Base-by-base conservation (phyloP, 176 grass and related monocot genomes). In the Calamus simplicifolius region DNA sequence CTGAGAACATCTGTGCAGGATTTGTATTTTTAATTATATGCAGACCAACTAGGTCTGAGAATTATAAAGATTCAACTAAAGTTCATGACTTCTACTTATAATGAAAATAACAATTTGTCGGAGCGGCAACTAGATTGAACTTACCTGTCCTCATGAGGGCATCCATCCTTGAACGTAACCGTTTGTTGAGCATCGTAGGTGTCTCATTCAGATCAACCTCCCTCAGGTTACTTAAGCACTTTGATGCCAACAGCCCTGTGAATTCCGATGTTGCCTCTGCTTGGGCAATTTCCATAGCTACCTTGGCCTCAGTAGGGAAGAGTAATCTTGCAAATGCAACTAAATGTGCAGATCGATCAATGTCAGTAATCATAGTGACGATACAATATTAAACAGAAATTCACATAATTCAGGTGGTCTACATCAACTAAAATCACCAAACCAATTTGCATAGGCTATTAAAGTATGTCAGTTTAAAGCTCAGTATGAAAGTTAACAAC, bases 171-270 rank as follows among this genome's bases (percentile, higher is more conserved):
- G 80, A 69, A 57, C 79, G 87, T 5, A 98, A 76, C 53, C 88
- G 85, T 66, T 92, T 85, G 75, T 92, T 98, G 75, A 82, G 81
- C 71, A 62, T 83, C 56, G 54, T 15, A 48, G 94, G 94, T 48
- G 94, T 98, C 63, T 98, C 94, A 50, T 98, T 98, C 27, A 93
- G 70, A 76, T 98, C 94, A 0, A 98, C 94, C 60, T 98, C 94
- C 74, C 78, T 89, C 48, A 98, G 75, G 73, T 78, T 89, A 78
- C 76, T 75, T 30, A 73, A 77, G 57, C 71, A 85, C 29, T 58
- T 75, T 59, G 84, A 25, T 57, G 57, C 65, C 64, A 61, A 6
- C 63, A 92, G 56, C 60, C 67, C 73, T 3, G 81, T 73, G 35
- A 92, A 78, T 81, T 93, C 85, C 29, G 69, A 70, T 64, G 81